Base-by-base conservation (phyloP, 345 rosid genomes). In the Streptanthus diversifolius region DNA sequence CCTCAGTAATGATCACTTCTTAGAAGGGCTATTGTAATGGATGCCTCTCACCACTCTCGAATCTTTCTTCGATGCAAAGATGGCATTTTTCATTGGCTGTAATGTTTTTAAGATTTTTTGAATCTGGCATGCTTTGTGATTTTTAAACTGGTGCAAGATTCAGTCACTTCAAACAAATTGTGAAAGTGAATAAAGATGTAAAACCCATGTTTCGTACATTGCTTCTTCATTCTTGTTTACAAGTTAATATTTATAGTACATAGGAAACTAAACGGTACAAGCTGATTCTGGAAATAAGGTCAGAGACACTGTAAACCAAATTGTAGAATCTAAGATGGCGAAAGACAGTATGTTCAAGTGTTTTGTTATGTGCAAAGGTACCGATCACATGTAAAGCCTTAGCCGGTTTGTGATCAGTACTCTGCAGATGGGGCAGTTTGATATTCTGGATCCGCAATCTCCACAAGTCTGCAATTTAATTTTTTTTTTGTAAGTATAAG, bases 401-500 rank as follows among this genome's bases (percentile, higher is more conserved):
- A 87, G 80, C 29, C 90, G 83, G 71, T 37, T 82, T 41, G 81
- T 80, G 63, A 85, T 84, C 47, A 68, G 58, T 74, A 71, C 84
- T 54, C 96, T 85, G 69, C 92, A 85, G 74, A 89, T 87, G 0
- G 90, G 92, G 36, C 92, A 89, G 49, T 63, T 73, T 4, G 86
- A 74, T 48, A 89, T 60, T 74, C 27, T 81, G 18, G 86, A 35
- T 37, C 84, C 86, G 29, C 90, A 89, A 7, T 87, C 88, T 62
- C 83, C 59, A 56, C 90, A 89, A 12, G 96, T 87, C 92, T 89
- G 79, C n/a, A n/a, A n/a, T n/a, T n/a, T n/a, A n/a, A n/a, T n/a
- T n/a, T n/a, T n/a, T n/a, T n/a, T n/a, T n/a, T n/a, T n/a, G n/a
- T n/a, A n/a, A n/a, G n/a, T n/a, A n/a, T n/a, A 25, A 63, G 44